Percentiles rank a stretch among this genome's conserved stretches.
These are phyloP conservation scores for Flaveria brownii DNA, from an alignment of 129 eudicot species.

Conservation along the genomic window DNA sequence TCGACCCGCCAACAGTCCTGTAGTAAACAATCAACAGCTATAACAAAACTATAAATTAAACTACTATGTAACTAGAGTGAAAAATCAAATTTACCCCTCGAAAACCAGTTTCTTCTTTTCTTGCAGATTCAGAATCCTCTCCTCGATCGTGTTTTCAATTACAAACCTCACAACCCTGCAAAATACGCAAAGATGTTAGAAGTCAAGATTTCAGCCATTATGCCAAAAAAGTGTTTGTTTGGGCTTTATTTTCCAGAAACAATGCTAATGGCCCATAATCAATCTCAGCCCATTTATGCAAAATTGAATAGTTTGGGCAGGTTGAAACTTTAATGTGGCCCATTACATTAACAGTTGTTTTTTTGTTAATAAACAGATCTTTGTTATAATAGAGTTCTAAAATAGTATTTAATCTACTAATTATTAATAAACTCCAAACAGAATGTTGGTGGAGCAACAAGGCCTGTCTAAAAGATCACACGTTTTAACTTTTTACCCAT, in stretches of 20 bases:
- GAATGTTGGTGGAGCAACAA: neutral
- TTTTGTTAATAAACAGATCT: neutral
- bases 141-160: conserved; percentile 83
- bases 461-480: neutral
- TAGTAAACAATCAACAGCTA: neutral
- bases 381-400: neutral
- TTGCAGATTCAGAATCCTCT: conserved; percentile 87
- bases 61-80: neutral
- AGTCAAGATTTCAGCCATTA: neutral
- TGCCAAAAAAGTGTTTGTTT: neutral
- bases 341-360: neutral
- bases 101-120: conserved; percentile 90
- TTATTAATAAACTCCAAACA: neutral
- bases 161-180: conserved; percentile 84
- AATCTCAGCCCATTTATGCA: no score
- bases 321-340: neutral
- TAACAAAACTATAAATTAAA: neutral
- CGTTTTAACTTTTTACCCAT: neutral
- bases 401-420: neutral
- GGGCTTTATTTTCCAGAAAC: neutral
- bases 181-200: neutral
- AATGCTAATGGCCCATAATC: neutral
- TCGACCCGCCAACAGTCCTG: conserved; percentile 88
- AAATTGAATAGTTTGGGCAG: neutral
- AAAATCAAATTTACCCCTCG: conserved; percentile 65